Percentiles rank a stretch among this genome's conserved stretches.
Evolutionary conservation across 139 green algal genomes (phyloP).

Genomic region (Asterochloris erici): DNA sequence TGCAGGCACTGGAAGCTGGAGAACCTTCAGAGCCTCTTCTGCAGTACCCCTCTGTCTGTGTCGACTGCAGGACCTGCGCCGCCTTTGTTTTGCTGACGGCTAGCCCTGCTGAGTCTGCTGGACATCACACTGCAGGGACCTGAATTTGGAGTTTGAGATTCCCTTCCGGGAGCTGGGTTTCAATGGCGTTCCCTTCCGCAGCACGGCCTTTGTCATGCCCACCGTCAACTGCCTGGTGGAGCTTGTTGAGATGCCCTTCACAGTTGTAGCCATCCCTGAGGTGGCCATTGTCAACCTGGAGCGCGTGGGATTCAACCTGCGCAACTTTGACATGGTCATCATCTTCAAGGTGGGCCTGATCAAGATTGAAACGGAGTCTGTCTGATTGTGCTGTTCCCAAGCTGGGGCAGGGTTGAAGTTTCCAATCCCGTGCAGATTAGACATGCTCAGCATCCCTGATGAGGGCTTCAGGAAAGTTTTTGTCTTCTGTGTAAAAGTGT

Average conservation of each 20-base stretch:
- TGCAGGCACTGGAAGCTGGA: too few relatives aligned
- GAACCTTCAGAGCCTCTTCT: too few relatives aligned
- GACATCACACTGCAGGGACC: conserved; percentile 32
- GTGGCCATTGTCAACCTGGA: conserved; percentile 98
- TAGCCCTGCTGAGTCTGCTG: not conserved
- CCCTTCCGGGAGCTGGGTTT: conserved; percentile 97
- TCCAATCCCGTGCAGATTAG: too few relatives aligned
- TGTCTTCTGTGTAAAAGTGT: too few relatives aligned
- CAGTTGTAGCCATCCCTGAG: conserved; percentile 77
- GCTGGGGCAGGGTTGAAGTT: too few relatives aligned
- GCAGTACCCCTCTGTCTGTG: too few relatives aligned
- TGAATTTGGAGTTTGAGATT: conserved; percentile 96
- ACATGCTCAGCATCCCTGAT: too few relatives aligned
- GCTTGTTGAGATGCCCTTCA: conserved; percentile 94
- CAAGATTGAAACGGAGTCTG: too few relatives aligned
- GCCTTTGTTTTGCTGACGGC: too few relatives aligned
- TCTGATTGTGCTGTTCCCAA: too few relatives aligned
- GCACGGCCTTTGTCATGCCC: conserved; percentile 84
- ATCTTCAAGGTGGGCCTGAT: conserved; percentile 81
- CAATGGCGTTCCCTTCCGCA: conserved; percentile 78
- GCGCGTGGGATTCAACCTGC: conserved; percentile 96
- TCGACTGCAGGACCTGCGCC: too few relatives aligned
- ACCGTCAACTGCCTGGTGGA: conserved; percentile 96
- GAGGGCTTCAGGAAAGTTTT: too few relatives aligned
- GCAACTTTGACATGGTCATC: conserved; percentile 98